phyloP scores from a whole-genome alignment of 192 early-diverging fungal genomes.

The Spinellus fusiger region DNA sequence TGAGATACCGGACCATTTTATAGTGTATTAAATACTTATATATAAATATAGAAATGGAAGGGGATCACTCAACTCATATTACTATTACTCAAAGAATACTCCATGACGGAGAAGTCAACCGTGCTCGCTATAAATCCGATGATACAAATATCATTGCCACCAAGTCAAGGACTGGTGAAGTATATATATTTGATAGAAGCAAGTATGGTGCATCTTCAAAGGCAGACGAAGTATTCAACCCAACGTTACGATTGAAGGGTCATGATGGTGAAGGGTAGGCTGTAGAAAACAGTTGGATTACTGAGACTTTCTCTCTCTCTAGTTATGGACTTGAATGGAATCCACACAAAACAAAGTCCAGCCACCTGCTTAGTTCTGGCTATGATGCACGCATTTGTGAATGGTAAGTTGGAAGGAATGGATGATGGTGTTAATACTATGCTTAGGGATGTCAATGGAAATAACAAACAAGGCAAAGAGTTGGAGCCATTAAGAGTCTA shows the following conservation, averaged over 20 bases:
- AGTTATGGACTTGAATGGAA: constrained; percentile 95
- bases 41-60: constrained; percentile 7
- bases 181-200: constrained; percentile 96
- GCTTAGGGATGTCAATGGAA: constrained; percentile 74
- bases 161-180: constrained; percentile 82
- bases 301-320: background rate
- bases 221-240: constrained; percentile 70
- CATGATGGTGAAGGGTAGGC: constrained; percentile 90
- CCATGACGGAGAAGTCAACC: constrained; percentile 97
- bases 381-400: constrained; percentile 90
- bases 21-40: background rate
- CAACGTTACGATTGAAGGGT: constrained; percentile 81
- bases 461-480: constrained; percentile 66
- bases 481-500: constrained; percentile 78
- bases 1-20: background rate
- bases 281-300: background rate
- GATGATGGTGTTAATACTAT: background rate
- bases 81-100: constrained; percentile 93
- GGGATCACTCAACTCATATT: constrained; percentile 56
- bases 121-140: constrained; percentile 94
- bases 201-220: constrained; percentile 74
- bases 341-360: constrained; percentile 55
- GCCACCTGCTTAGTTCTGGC: constrained; percentile 82
- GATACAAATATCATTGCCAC: constrained; percentile 98
- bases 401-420: constrained; percentile 44